Percentiles rank a stretch among this genome's conserved stretches.
Evolutionary conservation across 345 rosid species (phyloP).

Genomic region (Bretschneidera sinensis): DNA sequence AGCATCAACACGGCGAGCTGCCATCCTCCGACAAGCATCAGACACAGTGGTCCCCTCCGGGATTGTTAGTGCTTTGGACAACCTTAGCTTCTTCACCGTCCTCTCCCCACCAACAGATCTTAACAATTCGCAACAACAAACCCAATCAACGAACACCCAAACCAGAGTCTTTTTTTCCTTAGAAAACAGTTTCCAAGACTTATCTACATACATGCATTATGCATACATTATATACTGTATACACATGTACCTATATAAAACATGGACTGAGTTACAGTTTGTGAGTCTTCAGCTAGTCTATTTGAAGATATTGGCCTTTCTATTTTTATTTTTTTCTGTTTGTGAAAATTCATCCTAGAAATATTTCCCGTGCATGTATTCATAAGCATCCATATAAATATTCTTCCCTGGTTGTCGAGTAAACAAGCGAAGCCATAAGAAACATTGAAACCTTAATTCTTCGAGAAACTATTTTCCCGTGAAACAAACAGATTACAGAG

Average conservation of each 20-base stretch:
- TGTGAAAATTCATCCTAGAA: no score
- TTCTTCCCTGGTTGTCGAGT: neutral
- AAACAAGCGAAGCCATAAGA: no score
- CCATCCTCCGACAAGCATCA: conserved; percentile 92
- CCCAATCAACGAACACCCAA: neutral
- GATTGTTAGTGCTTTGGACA: conserved; percentile 92
- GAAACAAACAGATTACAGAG: no score
- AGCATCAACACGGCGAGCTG: conserved; percentile 89
- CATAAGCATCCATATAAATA: neutral
- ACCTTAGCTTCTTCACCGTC: conserved; percentile 84
- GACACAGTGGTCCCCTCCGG: conserved; percentile 88
- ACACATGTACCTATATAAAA: neutral
- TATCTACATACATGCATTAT: no score
- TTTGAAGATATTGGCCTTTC: no score
- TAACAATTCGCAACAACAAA: neutral
- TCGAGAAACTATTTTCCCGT: neutral
- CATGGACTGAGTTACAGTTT: no score
- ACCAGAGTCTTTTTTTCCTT: no score
- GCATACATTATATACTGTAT: neutral
- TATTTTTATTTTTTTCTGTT: no score
- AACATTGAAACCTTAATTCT: no score
- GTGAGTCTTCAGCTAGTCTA: no score
- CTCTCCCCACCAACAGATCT: conserved; percentile 57
- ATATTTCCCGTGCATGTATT: no score
- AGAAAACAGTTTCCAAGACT: no score